Conservation (phyloP, 1,139 yeast species). For the Nakaseomyces uthaithaninus region DNA sequence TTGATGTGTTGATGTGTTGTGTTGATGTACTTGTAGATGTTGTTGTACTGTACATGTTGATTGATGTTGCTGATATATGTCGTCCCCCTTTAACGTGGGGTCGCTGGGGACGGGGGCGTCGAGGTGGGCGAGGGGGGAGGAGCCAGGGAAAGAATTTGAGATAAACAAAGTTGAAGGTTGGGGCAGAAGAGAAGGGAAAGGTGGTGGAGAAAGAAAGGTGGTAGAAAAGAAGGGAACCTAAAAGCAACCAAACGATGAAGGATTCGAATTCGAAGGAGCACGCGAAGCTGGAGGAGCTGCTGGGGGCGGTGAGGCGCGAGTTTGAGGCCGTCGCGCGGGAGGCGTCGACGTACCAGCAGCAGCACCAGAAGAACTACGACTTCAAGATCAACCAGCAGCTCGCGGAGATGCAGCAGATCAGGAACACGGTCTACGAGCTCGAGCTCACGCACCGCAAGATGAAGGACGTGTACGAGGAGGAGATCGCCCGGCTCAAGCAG, state of each 20-base stretch:
- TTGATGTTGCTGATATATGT: too few relatives aligned
- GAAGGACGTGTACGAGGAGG: constrained; percentile 94
- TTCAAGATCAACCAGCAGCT: constrained; percentile 85
- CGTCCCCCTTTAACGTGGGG: too few relatives aligned
- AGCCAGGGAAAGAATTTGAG: too few relatives aligned
- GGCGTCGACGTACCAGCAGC: constrained; percentile 79
- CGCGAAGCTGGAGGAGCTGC: constrained; percentile 49
- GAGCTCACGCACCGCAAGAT: constrained; percentile 92
- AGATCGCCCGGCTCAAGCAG: constrained; percentile 73
- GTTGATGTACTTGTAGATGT: background rate
- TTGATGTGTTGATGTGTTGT: background rate
- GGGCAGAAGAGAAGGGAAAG: background rate
- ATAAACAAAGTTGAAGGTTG: too few relatives aligned
- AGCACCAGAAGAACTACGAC: constrained; percentile 83
- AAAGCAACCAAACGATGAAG: background rate
- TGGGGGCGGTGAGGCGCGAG: constrained; percentile 89
- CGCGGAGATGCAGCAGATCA: constrained; percentile 87
- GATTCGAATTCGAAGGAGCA: too few relatives aligned
- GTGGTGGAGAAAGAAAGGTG: background rate
- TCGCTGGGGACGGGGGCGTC: too few relatives aligned
- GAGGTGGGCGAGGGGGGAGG: too few relatives aligned
- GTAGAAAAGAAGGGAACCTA: background rate
- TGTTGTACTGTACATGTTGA: background rate
- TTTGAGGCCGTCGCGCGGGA: constrained; percentile 81
- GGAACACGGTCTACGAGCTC: constrained; percentile 88